A percentile compares a stretch with the other conserved stretches of the same genome.
Conservation (phyloP, 2,329 filamentous ascomycete species). For the Pyrenochaeta sp. region DNA sequence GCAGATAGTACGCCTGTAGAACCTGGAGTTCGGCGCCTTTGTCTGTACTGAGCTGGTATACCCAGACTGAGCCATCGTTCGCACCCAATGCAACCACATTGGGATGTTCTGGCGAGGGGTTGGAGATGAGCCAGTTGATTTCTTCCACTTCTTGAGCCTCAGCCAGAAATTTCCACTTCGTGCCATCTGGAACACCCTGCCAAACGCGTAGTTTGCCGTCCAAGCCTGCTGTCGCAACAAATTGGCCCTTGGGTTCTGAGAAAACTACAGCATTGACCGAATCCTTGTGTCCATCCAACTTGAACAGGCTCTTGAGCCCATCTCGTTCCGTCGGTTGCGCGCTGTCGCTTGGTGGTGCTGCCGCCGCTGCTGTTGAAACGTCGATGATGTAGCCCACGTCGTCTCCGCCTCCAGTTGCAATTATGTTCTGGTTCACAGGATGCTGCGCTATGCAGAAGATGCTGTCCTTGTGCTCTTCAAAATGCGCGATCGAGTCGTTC, state of each 20-base stretch:
- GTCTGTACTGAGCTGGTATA: conserved; percentile 82
- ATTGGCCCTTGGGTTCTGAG: conserved; percentile 82
- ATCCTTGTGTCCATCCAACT: conserved; percentile 89
- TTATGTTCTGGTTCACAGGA: conserved; percentile 76
- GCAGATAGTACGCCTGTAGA: conserved; percentile 90
- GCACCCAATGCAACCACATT: conserved; percentile 90
- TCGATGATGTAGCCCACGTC: conserved; percentile 91
- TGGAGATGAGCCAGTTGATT: conserved; percentile 87
- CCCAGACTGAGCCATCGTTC: conserved; percentile 92
- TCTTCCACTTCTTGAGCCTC: conserved; percentile 92
- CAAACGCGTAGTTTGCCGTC: conserved; percentile 84
- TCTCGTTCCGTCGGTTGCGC: conserved; percentile 66
- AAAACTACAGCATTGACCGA: conserved; percentile 88
- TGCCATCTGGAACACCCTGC: conserved; percentile 60
- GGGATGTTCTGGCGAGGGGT: conserved; percentile 73
- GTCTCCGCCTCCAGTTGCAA: conserved; percentile 87
- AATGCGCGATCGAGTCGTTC: conserved; percentile 94
- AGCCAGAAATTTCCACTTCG: conserved; percentile 72
- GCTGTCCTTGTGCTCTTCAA: conserved; percentile 87
- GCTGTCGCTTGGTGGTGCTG: conserved; percentile 67
- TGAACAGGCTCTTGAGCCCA: conserved; percentile 72
- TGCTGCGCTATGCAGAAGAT: conserved; percentile 97
- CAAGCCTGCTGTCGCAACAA: conserved; percentile 84
- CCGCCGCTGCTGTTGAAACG: conserved; percentile 66
- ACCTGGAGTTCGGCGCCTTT: conserved; percentile 74